Evolutionary conservation across 2,329 filamentous ascomycete genomes (phyloP).

Genomic region (Cladosporium sp.): DNA sequence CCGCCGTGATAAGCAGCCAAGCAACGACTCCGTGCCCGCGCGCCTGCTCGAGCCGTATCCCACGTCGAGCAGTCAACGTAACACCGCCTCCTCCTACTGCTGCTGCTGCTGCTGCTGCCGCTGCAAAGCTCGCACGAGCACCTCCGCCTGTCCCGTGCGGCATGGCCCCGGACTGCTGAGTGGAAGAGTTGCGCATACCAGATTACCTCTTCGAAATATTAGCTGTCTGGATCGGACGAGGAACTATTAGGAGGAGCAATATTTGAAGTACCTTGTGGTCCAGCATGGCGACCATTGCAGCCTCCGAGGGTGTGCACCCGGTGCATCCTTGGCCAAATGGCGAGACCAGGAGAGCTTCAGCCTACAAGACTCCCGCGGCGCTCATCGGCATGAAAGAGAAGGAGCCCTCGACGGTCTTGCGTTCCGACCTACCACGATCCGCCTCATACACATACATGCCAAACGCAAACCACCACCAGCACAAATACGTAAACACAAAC

Average conservation of each 20-base stretch:
- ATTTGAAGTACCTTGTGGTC: background rate
- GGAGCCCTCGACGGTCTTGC: slow-evolving; percentile 9
- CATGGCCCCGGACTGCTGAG: slow-evolving; percentile 15
- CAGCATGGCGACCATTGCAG: slow-evolving; percentile 15
- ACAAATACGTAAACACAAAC: slow-evolving; percentile 30
- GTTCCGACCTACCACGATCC: slow-evolving; percentile 50
- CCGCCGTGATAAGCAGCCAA: slow-evolving; percentile 10
- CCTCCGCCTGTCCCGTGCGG: slow-evolving; percentile 15
- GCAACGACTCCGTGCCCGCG: slow-evolving; percentile 8
- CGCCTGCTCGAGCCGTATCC: background rate
- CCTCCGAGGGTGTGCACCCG: slow-evolving; percentile 13
- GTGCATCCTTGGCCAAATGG: slow-evolving; percentile 16
- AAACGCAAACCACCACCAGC: slow-evolving; percentile 36
- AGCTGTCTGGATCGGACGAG: slow-evolving; percentile 4
- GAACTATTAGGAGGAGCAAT: background rate
- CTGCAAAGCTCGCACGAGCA: slow-evolving; percentile 15
- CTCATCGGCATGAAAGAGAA: slow-evolving; percentile 21
- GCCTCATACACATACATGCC: slow-evolving; percentile 62
- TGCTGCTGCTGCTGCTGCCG: background rate
- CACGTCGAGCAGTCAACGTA: background rate
- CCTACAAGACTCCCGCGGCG: slow-evolving; percentile 18
- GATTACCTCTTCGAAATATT: slow-evolving; percentile 4
- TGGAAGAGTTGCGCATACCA: slow-evolving; percentile 17
- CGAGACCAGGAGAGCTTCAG: slow-evolving; percentile 16
- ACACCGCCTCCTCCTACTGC: background rate